Base-by-base conservation (phyloP, 2,329 filamentous ascomycete species). In the Aureobasidium sp. region DNA sequence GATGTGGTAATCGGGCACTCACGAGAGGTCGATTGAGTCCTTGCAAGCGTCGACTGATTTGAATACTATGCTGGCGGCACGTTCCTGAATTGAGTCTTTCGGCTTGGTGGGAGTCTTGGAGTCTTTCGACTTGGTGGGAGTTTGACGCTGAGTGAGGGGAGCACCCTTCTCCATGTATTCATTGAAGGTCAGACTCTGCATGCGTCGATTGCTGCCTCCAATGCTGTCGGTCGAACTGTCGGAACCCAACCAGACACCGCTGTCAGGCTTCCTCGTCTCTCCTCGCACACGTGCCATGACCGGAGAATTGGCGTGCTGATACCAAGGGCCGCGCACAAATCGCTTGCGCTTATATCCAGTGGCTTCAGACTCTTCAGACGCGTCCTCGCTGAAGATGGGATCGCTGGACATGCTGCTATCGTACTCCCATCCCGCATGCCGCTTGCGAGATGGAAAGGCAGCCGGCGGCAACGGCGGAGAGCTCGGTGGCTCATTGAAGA, bases 351-450 rank as follows among this genome's bases (percentile, higher is more conserved):
- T 78, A 1, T 78, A 79, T 2, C 55, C 59, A 3, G 59, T 37
- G 52, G 81, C 75, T 29, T 78, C 75, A 68, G 89, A 89, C 67
- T 87, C 86, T 63, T 88, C 86, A 7, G 70, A 71, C 2, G 66
- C 67, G 67, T 89, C 86, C 63, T 90, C 87, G 70, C 86, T 89
- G 72, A 90, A 90, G 30, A 89, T 81, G 3, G 86, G 86, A 68
- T 90, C 87, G 69, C 87, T 89, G 25, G 86, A 89, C 65, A 81
- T 75, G 41, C 64, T 66, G 63, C 66, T 68, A 36, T 66, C 71
- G 50, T 68, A 68, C 36, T 71, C 71, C 44, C 57, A 49, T 5
- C 65, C 65, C 29, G 69, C 65, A 39, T 66, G 68, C 37, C 71
- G 68, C 62, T 73, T 74, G 25, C 70, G 68, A 1, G 54, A 59